Percentiles rank a stretch among this genome's conserved stretches.
Evolutionary conservation across 495 filamentous ascomycete species (phyloP).

Genomic region (Hypoxylon fragiforme): DNA sequence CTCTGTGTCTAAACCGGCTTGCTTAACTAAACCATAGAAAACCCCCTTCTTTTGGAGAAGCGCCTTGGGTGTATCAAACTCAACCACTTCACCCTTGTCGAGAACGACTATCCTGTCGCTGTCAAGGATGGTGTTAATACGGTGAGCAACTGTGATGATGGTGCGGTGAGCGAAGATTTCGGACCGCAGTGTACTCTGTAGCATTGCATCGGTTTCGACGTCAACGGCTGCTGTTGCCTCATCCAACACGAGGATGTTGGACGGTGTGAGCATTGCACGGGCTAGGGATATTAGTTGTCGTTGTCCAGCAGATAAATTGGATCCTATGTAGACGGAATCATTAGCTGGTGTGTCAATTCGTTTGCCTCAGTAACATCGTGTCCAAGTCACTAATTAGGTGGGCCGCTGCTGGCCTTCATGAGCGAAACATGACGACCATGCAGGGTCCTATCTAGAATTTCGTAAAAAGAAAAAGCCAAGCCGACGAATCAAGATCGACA

Average conservation of each 20-base stretch:
- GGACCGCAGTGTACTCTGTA: slow-evolving; percentile 67
- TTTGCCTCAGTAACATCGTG: background rate
- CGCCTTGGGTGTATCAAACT: slow-evolving; percentile 51
- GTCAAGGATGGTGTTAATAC: slow-evolving; percentile 96
- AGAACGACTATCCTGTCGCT: slow-evolving; percentile 90
- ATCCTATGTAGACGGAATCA: slow-evolving; percentile 46
- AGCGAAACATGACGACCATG: slow-evolving; percentile 13
- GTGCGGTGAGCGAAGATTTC: slow-evolving; percentile 81
- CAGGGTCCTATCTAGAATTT: slow-evolving; percentile 9
- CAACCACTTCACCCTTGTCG: slow-evolving; percentile 50
- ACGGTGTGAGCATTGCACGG: slow-evolving; percentile 89
- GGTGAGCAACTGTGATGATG: slow-evolving; percentile 96
- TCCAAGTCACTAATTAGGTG: background rate
- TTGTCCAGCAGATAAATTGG: slow-evolving; percentile 86
- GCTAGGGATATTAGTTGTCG: slow-evolving; percentile 92
- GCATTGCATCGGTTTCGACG: slow-evolving; percentile 87
- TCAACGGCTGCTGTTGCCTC: slow-evolving; percentile 98
- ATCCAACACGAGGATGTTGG: slow-evolving; percentile 95
- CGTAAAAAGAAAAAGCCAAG: slow-evolving; percentile 7
- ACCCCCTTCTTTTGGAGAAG: slow-evolving; percentile 48
- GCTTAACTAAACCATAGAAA: slow-evolving; percentile 52
- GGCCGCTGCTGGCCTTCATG: background rate
- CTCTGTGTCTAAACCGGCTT: slow-evolving; percentile 49
- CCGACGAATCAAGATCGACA: slow-evolving; percentile 9
- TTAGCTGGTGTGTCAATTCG: slow-evolving; percentile 37